phyloP scores from a whole-genome alignment of 2,329 filamentous ascomycete species.

The Amauroascus verrucosus region DNA sequence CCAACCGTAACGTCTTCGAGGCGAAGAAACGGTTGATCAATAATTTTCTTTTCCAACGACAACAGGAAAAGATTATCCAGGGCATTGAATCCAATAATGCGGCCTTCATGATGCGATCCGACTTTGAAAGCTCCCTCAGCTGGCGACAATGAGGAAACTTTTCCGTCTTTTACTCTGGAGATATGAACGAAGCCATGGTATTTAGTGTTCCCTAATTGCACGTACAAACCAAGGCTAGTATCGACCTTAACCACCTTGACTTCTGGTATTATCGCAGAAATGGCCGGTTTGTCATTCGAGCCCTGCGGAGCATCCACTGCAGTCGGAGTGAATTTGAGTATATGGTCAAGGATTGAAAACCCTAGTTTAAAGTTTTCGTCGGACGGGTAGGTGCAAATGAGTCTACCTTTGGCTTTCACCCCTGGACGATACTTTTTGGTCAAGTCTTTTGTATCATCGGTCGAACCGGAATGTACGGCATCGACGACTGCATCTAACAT shows the following conservation, averaged over 20 bases:
- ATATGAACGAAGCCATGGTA: conserved; percentile 83
- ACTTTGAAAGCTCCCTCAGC: conserved; percentile 66
- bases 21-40: conserved; percentile 83
- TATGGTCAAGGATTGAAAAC: conserved; percentile 77
- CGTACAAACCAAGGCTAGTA: conserved; percentile 67
- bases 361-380: conserved; percentile 74
- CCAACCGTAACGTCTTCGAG: conserved; percentile 82
- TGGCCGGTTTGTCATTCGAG: conserved; percentile 37
- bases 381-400: conserved; percentile 77
- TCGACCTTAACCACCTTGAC: conserved; percentile 74
- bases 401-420: conserved; percentile 70
- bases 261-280: conserved; percentile 63
- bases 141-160: conserved; percentile 71
- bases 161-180: conserved; percentile 80
- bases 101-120: conserved; percentile 66
- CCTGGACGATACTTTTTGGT: conserved; percentile 72
- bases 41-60: conserved; percentile 68
- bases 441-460: conserved; percentile 57
- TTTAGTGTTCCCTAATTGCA: conserved; percentile 57
- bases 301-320: conserved; percentile 24
- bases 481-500: conserved; percentile 86
- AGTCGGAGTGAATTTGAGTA: conserved; percentile 50
- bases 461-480: conserved; percentile 73
- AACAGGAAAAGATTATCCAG: conserved; percentile 78
- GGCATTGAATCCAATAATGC: conserved; percentile 76